A percentile compares a stretch with the other conserved stretches of the same genome.
These are phyloP conservation scores for Diospyros kaki DNA, from an alignment of 148 eudicot genomes.

Conservation along the genomic window DNA sequence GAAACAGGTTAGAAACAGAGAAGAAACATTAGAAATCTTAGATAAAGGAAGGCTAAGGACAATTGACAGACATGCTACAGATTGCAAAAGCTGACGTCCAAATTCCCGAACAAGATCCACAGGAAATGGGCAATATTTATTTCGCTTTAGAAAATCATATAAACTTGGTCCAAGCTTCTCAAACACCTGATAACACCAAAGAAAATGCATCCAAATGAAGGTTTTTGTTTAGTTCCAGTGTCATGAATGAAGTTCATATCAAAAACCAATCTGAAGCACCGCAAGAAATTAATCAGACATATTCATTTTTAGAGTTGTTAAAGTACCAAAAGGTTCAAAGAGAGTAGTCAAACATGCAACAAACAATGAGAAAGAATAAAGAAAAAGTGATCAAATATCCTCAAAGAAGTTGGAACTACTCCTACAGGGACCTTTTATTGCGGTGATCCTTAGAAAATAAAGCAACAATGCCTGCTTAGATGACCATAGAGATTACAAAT, in stretches of 20 bases:
- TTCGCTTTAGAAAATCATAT: conserved; percentile 83
- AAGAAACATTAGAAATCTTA: conserved; percentile 17
- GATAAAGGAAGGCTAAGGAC: conserved; percentile 36
- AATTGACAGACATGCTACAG: conserved; percentile 93
- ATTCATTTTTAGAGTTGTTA: neutral
- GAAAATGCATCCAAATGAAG: conserved; percentile 44
- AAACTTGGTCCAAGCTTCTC: conserved; percentile 99
- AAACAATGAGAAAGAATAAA: neutral
- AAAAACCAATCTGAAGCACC: conserved; percentile 19
- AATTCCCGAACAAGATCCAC: conserved; percentile 94
- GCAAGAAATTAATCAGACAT: conserved; percentile 6
- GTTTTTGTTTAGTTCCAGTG: conserved; percentile 35
- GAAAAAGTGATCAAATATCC: neutral
- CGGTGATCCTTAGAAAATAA: neutral
- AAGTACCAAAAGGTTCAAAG: neutral
- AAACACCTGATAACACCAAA: conserved; percentile 80
- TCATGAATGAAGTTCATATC: conserved; percentile 21
- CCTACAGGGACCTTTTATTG: neutral
- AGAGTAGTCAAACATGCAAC: conserved; percentile 1
- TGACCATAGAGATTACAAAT: neutral
- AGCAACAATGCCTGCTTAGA: conserved; percentile 7
- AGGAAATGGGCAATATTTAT: conserved; percentile 78
- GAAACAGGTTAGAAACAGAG: conserved; percentile 24
- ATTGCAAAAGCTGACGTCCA: conserved; percentile 95
- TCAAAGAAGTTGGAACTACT: neutral